A percentile compares a stretch with the other conserved stretches of the same genome.
Conservation (phyloP, 2,329 filamentous ascomycete species). For the Tympanopsis confertula region DNA sequence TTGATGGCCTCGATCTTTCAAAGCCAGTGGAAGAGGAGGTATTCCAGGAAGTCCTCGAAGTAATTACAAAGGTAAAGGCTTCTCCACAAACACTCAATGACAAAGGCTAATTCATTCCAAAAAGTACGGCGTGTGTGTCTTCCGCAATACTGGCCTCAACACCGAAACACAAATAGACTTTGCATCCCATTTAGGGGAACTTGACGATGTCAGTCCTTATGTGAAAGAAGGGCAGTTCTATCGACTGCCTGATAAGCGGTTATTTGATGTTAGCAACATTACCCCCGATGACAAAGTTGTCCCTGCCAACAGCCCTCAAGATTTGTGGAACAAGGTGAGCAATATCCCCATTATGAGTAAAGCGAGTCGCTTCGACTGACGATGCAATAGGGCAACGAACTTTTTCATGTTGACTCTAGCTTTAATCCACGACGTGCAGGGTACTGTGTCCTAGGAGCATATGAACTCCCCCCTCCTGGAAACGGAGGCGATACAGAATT, state of each 20-base stretch:
- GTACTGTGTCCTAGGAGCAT: background rate
- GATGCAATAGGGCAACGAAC: background rate
- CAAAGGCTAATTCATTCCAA: too few species aligned
- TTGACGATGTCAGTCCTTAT: slow-evolving; percentile 31
- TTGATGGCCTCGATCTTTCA: background rate
- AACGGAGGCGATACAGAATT: background rate
- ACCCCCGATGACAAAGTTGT: slow-evolving; percentile 26
- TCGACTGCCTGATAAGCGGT: slow-evolving; percentile 23
- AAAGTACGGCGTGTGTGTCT: slow-evolving; percentile 29
- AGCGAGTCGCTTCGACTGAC: too few species aligned
- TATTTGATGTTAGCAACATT: slow-evolving; percentile 34
- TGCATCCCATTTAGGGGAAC: slow-evolving; percentile 26
- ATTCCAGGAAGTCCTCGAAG: background rate
- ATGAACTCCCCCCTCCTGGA: background rate
- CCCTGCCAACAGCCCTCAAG: slow-evolving; percentile 18
- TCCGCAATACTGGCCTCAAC: slow-evolving; percentile 24
- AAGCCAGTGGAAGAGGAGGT: background rate
- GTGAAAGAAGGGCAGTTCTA: slow-evolving; percentile 23
- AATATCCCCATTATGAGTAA: background rate
- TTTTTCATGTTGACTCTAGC: background rate
- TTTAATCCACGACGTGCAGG: background rate
- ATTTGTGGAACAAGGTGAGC: slow-evolving; percentile 20
- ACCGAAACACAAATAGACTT: slow-evolving; percentile 28
- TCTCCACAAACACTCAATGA: too few species aligned
- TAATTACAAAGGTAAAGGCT: too few species aligned